Base-by-base conservation (phyloP, 805 yeast species). In the Ogataea methanolica region DNA sequence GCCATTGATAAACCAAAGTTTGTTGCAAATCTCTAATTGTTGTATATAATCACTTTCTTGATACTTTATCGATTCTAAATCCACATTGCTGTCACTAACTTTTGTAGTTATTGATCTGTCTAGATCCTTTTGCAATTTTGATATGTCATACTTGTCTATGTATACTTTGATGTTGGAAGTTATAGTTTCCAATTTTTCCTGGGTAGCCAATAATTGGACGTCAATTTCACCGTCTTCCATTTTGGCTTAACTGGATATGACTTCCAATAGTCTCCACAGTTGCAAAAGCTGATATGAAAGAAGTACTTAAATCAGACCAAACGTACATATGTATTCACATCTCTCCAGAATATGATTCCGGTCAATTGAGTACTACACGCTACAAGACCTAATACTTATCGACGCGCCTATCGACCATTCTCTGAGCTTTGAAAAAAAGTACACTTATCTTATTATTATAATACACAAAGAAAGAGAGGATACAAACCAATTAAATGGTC, bases 401-500 rank as follows among this genome's bases (percentile, higher is more conserved):
- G 38, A 36, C 38, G 36, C 36, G 36, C 4, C 16, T 15, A 33
- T 33, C 31, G 31, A 26, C 31, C 4, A 9, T 23, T 26, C 9
- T 33, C 1, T 33, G 8, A 15, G 15, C 6, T 11, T n/a, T 14
- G 6, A 33, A 5, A n/a, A 33, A 6, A 33, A 15, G 6, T 33
- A 15, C 17, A 33, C 17, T 33, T 15, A 8, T 37, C 26, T 19
- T 37, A 21, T 37, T 19, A 1, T 5, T 21, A 4, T 14, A 37
- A 11, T 21, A 21, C 12, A 37, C 23, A 12, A n/a, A n/a, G 5
- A 37, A 37, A 31, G n/a, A 14, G 6, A 22, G 4, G 8, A 36
- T 34, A 17, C 54, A 58, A 78, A 16, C 83, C 65, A 23, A 73
- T 77, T 42, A 63, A 16, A 65, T 51, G 36, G 52, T 60, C 42